These are phyloP conservation scores for Verticillium nonalfalfae DNA, from an alignment of 2,329 filamentous ascomycete species.

Conservation along the genomic window DNA sequence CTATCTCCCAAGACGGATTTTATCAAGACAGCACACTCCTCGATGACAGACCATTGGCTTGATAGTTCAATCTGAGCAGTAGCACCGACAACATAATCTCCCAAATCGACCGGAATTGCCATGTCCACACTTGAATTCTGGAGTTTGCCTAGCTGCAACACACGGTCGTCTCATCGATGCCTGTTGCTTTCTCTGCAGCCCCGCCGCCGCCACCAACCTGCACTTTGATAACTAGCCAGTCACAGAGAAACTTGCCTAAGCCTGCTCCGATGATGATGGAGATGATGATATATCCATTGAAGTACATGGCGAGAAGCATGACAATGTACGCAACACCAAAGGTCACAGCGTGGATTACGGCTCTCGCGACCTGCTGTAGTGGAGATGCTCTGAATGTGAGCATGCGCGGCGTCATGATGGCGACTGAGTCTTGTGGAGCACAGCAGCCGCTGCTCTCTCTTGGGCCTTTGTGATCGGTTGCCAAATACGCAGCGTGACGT, in stretches of 20 bases:
- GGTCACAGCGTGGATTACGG: slow-evolving; percentile 29
- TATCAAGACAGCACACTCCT: too few relatives aligned
- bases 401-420: slow-evolving; percentile 8
- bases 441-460: slow-evolving; percentile 1
- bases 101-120: too few relatives aligned
- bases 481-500: slow-evolving; percentile 20
- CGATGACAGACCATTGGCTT: too few relatives aligned
- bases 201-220: slow-evolving; percentile 1
- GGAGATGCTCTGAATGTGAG: slow-evolving; percentile 31
- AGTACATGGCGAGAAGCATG: slow-evolving; percentile 39
- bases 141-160: slow-evolving; percentile 31
- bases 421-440: slow-evolving; percentile 8
- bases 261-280: slow-evolving; percentile 39
- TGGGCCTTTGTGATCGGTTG: slow-evolving; percentile 13
- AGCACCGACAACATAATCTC: too few relatives aligned
- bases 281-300: slow-evolving; percentile 38
- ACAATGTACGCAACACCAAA: slow-evolving; percentile 36
- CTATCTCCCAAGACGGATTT: too few relatives aligned
- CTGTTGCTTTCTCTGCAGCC: slow-evolving; percentile 13
- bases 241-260: slow-evolving; percentile 46
- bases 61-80: too few relatives aligned
- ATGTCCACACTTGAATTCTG: too few relatives aligned
- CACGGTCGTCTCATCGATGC: slow-evolving; percentile 38
- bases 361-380: slow-evolving; percentile 30
- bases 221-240: slow-evolving; percentile 41